Percentiles rank a stretch among this genome's conserved stretches.
Conservation (phyloP, 345 rosid genomes). For the Sisymbrium irio region DNA sequence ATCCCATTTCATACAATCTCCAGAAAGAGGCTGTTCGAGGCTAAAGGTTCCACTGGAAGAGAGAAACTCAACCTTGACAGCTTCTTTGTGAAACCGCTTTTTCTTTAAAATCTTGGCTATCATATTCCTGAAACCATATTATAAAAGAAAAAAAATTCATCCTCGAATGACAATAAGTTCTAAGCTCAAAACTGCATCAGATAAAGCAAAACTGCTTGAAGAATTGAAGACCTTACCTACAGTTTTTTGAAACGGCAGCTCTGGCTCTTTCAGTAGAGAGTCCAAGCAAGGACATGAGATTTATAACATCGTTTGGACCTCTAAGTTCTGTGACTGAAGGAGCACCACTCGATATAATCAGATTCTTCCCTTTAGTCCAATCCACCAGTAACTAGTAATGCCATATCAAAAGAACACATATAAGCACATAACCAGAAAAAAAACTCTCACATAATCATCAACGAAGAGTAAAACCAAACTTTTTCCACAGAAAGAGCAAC, state of each 20-base stretch:
- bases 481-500: no score
- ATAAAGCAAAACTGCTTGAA: background rate
- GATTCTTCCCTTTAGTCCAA: constrained; percentile 84
- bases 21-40: constrained; percentile 39
- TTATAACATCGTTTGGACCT: constrained; percentile 84
- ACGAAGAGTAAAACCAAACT: background rate
- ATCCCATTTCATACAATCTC: constrained; percentile 75
- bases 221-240: constrained; percentile 52
- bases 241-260: constrained; percentile 71
- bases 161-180: background rate
- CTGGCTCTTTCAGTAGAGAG: constrained; percentile 69
- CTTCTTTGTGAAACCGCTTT: constrained; percentile 66
- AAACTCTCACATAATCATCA: background rate
- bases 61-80: constrained; percentile 58
- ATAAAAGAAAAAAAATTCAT: background rate
- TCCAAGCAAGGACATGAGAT: constrained; percentile 71
- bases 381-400: constrained; percentile 64
- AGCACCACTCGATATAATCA: constrained; percentile 74
- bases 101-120: constrained; percentile 62
- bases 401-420: background rate
- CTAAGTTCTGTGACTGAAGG: constrained; percentile 68
- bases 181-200: background rate
- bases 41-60: constrained; percentile 41
- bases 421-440: background rate
- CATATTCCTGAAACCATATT: constrained; percentile 56